Evolutionary conservation across 2,329 filamentous ascomycete species (phyloP), one percentile per base, ranked within the genome.

Genomic region (Hypocreales sp.): DNA sequence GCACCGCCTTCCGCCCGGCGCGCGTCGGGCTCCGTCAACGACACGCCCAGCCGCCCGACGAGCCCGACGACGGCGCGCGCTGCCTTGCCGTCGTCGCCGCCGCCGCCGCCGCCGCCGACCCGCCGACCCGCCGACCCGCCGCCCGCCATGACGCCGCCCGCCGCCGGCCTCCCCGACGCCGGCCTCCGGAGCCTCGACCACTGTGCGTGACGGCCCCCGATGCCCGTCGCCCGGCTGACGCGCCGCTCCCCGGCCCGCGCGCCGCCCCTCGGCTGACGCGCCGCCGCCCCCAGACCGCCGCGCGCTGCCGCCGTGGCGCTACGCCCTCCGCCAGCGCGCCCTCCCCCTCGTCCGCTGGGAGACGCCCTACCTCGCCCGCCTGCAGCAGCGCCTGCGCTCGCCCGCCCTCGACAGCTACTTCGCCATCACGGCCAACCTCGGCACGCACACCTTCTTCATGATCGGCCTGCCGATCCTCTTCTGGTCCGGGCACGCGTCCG

Each of bases 361-460:
- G 60, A 98, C 90, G 17, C 87, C 86, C 2, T 90, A 92, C 53
- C 73, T 98, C 12, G 87, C 87, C 31, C 77, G 71, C 58, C 59
- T 93, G 46, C 90, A 98, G 63, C 67, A 76, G 39, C 72, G 63
- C 48, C 55, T 87, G 48, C 79, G 87, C 44, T 78, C 81, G 13
- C 82, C 83, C 1, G 68, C 79, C 7, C 74, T 95, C 44, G 90
- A 98, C 55, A 82, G 82, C 35, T 98, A 94, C 60, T 98, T 98
- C 55, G 87, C 90, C 27, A 82, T 92, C 38, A 92, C 86, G 1
- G 90, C 90, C 36, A 98, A 95, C 52, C 69, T 95, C 30, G 83
- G 90, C 38, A 98, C 90, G 1, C 90, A 98, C 55, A 98, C 90
- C 1, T 95, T 94, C 60, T 98, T 94, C 63, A 95, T 95, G 86